Percentiles rank a stretch among this genome's conserved stretches.
Conservation (phyloP, 2,329 filamentous ascomycete species). For the Drechslerella stenobrocha region DNA sequence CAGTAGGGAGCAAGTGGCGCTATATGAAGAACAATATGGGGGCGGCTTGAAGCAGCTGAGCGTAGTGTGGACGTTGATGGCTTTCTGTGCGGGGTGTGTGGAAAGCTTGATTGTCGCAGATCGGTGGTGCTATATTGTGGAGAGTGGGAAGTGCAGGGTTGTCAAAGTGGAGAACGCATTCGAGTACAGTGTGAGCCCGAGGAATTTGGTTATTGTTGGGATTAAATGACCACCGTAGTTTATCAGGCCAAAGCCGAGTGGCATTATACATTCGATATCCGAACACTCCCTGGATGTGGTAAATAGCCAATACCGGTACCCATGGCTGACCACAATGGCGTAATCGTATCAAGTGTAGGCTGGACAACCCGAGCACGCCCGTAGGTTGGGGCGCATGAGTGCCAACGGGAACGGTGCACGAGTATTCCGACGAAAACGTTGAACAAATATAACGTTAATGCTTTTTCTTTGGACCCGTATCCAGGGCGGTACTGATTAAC, state of each 20-base stretch:
- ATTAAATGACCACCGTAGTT: conserved; percentile 12
- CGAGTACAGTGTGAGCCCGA: conserved; percentile 37
- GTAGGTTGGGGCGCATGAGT: no score
- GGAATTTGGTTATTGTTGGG: conserved; percentile 44
- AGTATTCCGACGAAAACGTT: no score
- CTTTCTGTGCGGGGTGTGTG: conserved; percentile 84
- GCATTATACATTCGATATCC: no score
- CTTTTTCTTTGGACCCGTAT: no score
- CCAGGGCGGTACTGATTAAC: no score
- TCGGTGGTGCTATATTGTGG: conserved; percentile 81
- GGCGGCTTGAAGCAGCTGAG: conserved; percentile 77
- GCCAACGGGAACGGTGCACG: no score
- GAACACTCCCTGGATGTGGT: no score
- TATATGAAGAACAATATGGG: conserved; percentile 69
- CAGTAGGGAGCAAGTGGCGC: conserved; percentile 72
- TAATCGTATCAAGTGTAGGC: no score
- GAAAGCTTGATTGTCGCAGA: conserved; percentile 90
- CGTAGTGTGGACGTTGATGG: conserved; percentile 92
- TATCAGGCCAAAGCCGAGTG: no score
- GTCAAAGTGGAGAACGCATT: conserved; percentile 42
- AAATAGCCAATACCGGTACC: not conserved
- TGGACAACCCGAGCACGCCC: no score
- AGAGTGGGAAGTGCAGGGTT: conserved; percentile 66
- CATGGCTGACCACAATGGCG: not conserved
- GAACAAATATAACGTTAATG: no score